A percentile compares a stretch with the other conserved stretches of the same genome.
These are phyloP conservation scores for Geoglossum cookeanum DNA, from an alignment of 2,329 filamentous ascomycete species.

Conservation along the genomic window DNA sequence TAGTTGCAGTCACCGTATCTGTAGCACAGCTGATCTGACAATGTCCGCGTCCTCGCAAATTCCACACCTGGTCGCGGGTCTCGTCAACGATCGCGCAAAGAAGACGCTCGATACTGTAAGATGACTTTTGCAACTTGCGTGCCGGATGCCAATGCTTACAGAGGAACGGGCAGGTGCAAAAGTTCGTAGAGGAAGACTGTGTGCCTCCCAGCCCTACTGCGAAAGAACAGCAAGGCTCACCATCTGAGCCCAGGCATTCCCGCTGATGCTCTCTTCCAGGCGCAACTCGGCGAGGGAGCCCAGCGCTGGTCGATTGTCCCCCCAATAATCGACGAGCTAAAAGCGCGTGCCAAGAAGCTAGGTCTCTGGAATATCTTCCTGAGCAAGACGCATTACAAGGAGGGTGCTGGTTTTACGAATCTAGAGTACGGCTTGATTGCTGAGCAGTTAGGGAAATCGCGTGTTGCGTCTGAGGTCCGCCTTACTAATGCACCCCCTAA, in stretches of 20 bases:
- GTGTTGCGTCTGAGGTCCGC: slow-evolving; percentile 50
- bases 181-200: slow-evolving; percentile 94
- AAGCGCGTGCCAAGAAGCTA: slow-evolving; percentile 60
- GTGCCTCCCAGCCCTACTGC: slow-evolving; percentile 20
- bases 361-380: slow-evolving; percentile 98
- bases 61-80: slow-evolving; percentile 36
- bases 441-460: slow-evolving; percentile 78
- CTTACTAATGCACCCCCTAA: not conserved
- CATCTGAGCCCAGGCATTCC: slow-evolving; percentile 21
- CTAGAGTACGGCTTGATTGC: slow-evolving; percentile 97
- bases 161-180: slow-evolving; percentile 46
- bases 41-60: slow-evolving; percentile 33
- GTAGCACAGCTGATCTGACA: not conserved
- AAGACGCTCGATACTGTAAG: slow-evolving; percentile 58
- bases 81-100: slow-evolving; percentile 69
- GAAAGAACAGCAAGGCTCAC: not conserved
- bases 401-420: slow-evolving; percentile 87
- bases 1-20: not conserved
- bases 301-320: slow-evolving; percentile 68
- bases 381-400: slow-evolving; percentile 83
- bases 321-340: slow-evolving; percentile 69
- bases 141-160: slow-evolving; percentile 6
- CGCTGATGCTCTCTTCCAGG: slow-evolving; percentile 61
- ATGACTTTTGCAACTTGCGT: not conserved
- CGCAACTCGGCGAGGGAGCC: slow-evolving; percentile 59